These are phyloP conservation scores for Exophiala aquamarina DNA, from an alignment of 2,329 filamentous ascomycete genomes.

Conservation along the genomic window DNA sequence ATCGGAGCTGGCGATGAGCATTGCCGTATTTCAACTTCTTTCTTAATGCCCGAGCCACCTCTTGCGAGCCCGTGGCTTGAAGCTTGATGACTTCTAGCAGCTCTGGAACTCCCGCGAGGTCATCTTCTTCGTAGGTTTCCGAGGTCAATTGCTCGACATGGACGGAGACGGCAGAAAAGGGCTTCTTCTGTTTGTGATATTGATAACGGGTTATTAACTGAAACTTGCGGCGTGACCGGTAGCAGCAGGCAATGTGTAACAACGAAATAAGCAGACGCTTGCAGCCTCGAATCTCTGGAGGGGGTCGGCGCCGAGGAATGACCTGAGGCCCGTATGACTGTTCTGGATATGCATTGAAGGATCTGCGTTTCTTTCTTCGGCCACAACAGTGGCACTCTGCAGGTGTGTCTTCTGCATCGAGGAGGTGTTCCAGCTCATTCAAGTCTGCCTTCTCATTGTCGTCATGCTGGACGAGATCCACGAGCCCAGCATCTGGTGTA, in stretches of 20 bases:
- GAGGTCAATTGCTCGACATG: slow-evolving; percentile 87
- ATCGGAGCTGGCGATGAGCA: slow-evolving; percentile 85
- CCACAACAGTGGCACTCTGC: slow-evolving; percentile 20
- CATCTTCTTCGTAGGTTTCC: slow-evolving; percentile 86
- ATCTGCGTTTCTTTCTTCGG: slow-evolving; percentile 20
- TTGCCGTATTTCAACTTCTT: slow-evolving; percentile 99
- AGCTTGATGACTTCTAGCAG: slow-evolving; percentile 92
- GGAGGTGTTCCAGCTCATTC: slow-evolving; percentile 15
- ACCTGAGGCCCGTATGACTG: slow-evolving; percentile 13
- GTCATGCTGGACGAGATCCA: slow-evolving; percentile 18
- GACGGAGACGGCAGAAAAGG: slow-evolving; percentile 90
- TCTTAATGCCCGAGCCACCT: slow-evolving; percentile 86
- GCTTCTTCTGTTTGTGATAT: slow-evolving; percentile 61
- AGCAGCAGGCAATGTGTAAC: slow-evolving; percentile 27
- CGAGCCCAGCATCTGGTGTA: slow-evolving; percentile 26
- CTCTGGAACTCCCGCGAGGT: slow-evolving; percentile 87
- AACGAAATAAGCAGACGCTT: slow-evolving; percentile 21
- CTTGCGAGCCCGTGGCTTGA: slow-evolving; percentile 79
- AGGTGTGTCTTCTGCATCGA: slow-evolving; percentile 11
- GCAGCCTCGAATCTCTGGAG: slow-evolving; percentile 19
- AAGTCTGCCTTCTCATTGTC: slow-evolving; percentile 4
- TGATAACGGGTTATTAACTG: slow-evolving; percentile 29
- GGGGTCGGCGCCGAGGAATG: slow-evolving; percentile 10
- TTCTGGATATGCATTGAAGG: slow-evolving; percentile 24
- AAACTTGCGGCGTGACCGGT: slow-evolving; percentile 26